phyloP scores from a whole-genome alignment of 768 basidiomycete genomes.

The Auriculariales sp. region DNA sequence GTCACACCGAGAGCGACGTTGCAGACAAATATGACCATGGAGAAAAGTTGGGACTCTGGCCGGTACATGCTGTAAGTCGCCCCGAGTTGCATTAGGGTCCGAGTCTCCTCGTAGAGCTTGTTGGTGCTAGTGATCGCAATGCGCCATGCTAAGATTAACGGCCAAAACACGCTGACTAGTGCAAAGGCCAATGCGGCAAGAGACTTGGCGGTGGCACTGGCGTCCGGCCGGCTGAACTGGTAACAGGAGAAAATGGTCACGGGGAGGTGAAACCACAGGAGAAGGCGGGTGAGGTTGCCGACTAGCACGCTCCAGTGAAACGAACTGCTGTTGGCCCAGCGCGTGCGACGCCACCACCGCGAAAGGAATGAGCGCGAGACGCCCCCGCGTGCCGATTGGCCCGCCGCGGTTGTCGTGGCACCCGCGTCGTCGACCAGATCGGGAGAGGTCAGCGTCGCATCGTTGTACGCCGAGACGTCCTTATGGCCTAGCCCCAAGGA shows the following conservation, averaged over 20 bases:
- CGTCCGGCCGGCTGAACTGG: conserved; percentile 51
- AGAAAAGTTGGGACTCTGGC: conserved; percentile 82
- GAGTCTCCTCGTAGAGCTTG: conserved; percentile 89
- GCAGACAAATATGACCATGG: conserved; percentile 61
- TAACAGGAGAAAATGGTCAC: conserved; percentile 86
- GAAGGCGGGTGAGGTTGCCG: conserved; percentile 83
- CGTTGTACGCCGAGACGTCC: neutral
- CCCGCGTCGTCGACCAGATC: conserved; percentile 14
- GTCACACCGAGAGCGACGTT: conserved; percentile 74
- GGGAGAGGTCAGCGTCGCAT: too few species aligned
- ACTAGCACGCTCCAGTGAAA: conserved; percentile 72
- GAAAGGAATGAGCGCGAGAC: neutral
- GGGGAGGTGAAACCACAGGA: conserved; percentile 88
- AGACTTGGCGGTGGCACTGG: conserved; percentile 46
- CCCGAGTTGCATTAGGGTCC: conserved; percentile 78
- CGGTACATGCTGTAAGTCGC: conserved; percentile 92
- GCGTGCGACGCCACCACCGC: conserved; percentile 1
- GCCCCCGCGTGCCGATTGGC: neutral
- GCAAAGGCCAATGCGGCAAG: conserved; percentile 75
- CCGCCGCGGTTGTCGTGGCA: neutral
- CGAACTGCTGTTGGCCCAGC: conserved; percentile 39
- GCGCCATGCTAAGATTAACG: conserved; percentile 59
- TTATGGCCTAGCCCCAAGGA: conserved; percentile 1
- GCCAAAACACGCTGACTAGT: conserved; percentile 64
- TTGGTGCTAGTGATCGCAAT: conserved; percentile 68